Evolutionary conservation across 306 rosid species (phyloP).

Genomic region (Vigna unguiculata): DNA sequence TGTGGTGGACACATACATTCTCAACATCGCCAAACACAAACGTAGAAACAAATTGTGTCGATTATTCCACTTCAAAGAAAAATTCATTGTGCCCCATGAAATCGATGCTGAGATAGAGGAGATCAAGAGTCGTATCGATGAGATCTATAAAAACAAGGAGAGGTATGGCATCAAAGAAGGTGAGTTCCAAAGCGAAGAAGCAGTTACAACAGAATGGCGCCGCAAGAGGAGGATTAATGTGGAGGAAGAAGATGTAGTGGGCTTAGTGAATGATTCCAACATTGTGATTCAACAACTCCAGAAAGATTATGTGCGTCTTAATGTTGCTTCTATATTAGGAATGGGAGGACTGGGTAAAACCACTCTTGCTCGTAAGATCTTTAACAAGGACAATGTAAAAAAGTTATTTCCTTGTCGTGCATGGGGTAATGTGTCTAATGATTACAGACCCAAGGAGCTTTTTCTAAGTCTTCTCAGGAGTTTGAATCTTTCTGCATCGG

Average conservation of each 20-base stretch:
- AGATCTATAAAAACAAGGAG: background rate
- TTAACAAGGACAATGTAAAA: background rate
- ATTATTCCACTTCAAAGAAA: background rate
- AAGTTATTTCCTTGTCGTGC: background rate
- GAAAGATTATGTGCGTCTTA: background rate
- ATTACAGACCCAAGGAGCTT: background rate
- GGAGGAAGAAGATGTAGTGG: conserved; percentile 34
- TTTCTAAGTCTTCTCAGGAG: background rate
- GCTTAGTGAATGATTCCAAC: background rate
- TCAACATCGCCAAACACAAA: background rate
- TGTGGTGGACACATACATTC: conserved; percentile 21
- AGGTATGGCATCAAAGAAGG: background rate
- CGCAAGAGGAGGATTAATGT: conserved; percentile 3
- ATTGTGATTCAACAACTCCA: background rate
- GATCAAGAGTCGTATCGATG: background rate
- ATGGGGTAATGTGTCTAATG: conserved; percentile 28
- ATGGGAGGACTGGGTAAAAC: conserved; percentile 45
- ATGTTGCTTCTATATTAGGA: conserved; percentile 17
- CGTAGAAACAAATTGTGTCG: background rate
- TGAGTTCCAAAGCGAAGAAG: background rate
- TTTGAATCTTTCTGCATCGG: background rate
- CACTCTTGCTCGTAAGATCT: conserved; percentile 35
- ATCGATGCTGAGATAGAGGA: background rate
- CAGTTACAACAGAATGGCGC: too few species aligned
- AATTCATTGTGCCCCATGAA: background rate